phyloP scores from a whole-genome alignment of 257 asterid genomes.

The Nicotiana obtusifolia region DNA sequence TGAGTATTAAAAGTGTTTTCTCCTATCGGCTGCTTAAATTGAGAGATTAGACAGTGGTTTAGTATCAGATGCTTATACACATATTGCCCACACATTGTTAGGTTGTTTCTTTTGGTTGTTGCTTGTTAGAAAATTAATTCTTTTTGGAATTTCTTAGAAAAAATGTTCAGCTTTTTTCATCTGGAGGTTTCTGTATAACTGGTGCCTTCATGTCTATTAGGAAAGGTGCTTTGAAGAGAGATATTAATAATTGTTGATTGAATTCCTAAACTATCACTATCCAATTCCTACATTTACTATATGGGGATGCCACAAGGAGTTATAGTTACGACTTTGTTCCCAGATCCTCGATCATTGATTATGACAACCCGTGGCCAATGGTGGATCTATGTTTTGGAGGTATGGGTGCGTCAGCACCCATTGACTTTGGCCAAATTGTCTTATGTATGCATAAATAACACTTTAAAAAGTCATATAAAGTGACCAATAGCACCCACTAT shows the following conservation, averaged over 20 bases:
- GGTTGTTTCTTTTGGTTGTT: background rate
- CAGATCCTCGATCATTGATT: background rate
- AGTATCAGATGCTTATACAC: background rate
- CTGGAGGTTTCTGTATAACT: background rate
- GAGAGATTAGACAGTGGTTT: background rate
- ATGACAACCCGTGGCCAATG: background rate
- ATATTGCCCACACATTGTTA: background rate
- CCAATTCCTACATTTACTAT: background rate
- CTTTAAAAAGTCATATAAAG: too few species aligned
- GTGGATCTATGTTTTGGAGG: too few species aligned
- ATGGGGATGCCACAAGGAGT: background rate
- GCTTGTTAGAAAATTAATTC: background rate
- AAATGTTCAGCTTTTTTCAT: background rate
- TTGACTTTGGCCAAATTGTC: too few species aligned
- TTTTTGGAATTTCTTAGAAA: background rate
- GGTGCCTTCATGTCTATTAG: background rate
- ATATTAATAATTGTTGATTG: background rate
- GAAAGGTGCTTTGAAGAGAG: background rate
- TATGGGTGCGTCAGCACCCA: too few species aligned
- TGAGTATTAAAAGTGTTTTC: background rate
- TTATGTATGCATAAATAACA: too few species aligned
- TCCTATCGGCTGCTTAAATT: background rate
- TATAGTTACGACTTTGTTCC: background rate
- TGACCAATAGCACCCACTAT: too few species aligned
- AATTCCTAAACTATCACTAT: background rate